phyloP scores from a whole-genome alignment of 2,329 filamentous ascomycete species.

The Trichoderma endophyticum region DNA sequence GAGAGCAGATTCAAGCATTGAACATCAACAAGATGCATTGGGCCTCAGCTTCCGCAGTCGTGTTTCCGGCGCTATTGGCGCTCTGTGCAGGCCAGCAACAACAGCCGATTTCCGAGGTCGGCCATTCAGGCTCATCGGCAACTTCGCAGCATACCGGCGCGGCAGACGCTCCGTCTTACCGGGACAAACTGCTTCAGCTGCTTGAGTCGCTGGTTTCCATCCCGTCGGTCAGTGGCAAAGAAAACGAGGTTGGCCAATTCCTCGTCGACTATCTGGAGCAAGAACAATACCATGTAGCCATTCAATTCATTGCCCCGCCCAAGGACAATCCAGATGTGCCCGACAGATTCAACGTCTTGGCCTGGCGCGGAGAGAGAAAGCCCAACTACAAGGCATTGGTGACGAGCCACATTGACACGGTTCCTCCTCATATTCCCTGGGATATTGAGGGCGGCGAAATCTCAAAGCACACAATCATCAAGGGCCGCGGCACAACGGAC shows the following conservation, averaged over 20 bases:
- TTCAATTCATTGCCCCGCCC: slow-evolving; percentile 39
- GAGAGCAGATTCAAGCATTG: background rate
- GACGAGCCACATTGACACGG: slow-evolving; percentile 78
- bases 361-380: slow-evolving; percentile 51
- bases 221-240: slow-evolving; percentile 67
- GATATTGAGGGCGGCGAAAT: slow-evolving; percentile 48
- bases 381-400: slow-evolving; percentile 60
- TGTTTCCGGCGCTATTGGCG: slow-evolving; percentile 15
- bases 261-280: slow-evolving; percentile 62
- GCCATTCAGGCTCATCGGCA: background rate
- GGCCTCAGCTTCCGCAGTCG: slow-evolving; percentile 9
- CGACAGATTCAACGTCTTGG: slow-evolving; percentile 68
- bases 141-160: background rate
- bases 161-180: slow-evolving; percentile 33
- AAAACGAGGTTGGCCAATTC: slow-evolving; percentile 65
- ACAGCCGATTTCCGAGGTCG: background rate
- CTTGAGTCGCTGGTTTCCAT: slow-evolving; percentile 74
- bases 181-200: slow-evolving; percentile 60
- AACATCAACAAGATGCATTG: slow-evolving; percentile 12
- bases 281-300: slow-evolving; percentile 42
- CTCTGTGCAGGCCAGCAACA: slow-evolving; percentile 18
- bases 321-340: slow-evolving; percentile 30
- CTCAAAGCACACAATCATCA: slow-evolving; percentile 52
- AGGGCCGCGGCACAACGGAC: slow-evolving; percentile 71
- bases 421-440: slow-evolving; percentile 71